A percentile compares a stretch with the other conserved stretches of the same genome.
These are phyloP conservation scores for Leccinum fuscescens DNA, from an alignment of 1,284 basidiomycete genomes.

Conservation along the genomic window DNA sequence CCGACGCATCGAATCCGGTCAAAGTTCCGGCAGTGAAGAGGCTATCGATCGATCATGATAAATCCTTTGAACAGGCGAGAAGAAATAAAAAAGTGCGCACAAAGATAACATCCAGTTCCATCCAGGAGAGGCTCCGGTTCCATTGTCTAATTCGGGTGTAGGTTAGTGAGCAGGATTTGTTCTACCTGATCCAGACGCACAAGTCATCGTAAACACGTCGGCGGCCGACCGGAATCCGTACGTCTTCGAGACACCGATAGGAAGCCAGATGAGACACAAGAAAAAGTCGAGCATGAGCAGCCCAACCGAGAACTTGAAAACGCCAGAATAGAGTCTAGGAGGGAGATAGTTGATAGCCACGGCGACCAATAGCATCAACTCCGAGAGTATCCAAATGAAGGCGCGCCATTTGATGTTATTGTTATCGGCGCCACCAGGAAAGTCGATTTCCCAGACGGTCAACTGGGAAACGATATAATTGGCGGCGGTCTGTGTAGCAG, in stretches of 20 bases:
- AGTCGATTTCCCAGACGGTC: conserved; percentile 74
- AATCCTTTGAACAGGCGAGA: neutral
- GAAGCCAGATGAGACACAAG: conserved; percentile 84
- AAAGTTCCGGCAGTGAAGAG: conserved; percentile 80
- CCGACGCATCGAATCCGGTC: conserved; percentile 86
- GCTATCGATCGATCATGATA: conserved; percentile 39
- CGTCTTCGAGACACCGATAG: conserved; percentile 78
- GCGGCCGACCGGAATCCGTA: conserved; percentile 79
- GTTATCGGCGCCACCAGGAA: conserved; percentile 71
- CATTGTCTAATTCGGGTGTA: conserved; percentile 59
- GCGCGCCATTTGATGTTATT: conserved; percentile 80
- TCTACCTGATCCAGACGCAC: conserved; percentile 43
- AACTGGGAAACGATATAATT: conserved; percentile 83
- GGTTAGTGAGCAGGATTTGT: conserved; percentile 2
- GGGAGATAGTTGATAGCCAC: conserved; percentile 83
- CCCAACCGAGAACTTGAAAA: conserved; percentile 72
- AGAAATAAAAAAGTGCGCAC: conserved; percentile 38
- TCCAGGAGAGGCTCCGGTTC: conserved; percentile 76
- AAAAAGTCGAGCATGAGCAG: conserved; percentile 83
- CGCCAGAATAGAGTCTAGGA: conserved; percentile 63
- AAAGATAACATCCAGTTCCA: conserved; percentile 88
- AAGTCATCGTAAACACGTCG: conserved; percentile 80
- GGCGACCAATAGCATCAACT: conserved; percentile 63
- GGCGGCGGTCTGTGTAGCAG: conserved; percentile 60
- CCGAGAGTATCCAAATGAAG: conserved; percentile 78